Percentiles rank a stretch among this genome's conserved stretches.
Evolutionary conservation across 306 rosid species (phyloP).

Genomic region (Purshia tridentata): DNA sequence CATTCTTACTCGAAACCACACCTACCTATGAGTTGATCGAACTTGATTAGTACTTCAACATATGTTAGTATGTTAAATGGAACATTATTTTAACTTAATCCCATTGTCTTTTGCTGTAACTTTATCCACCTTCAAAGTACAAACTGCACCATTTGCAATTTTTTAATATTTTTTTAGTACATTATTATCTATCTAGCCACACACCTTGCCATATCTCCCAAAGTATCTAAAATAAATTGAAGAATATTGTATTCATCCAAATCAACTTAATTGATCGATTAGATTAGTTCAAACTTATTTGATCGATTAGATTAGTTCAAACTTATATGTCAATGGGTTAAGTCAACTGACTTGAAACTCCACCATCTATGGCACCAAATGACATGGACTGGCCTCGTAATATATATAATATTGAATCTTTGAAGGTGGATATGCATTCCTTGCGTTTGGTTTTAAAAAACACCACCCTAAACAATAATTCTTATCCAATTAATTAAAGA

Average conservation of each 20-base stretch:
- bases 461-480: too few species aligned
- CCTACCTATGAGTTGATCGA: too few species aligned
- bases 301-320: slow-evolving; percentile 12
- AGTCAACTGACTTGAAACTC: background rate
- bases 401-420: background rate
- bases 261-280: slow-evolving; percentile 11
- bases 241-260: background rate
- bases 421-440: background rate
- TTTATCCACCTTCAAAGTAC: background rate
- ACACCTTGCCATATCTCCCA: background rate
- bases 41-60: too few species aligned
- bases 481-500: too few species aligned
- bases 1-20: background rate
- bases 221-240: background rate
- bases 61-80: background rate
- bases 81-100: background rate
- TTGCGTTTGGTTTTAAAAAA: too few species aligned
- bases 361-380: background rate
- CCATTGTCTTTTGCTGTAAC: background rate
- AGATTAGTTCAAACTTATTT: slow-evolving; percentile 9
- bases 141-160: background rate
- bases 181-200: background rate
- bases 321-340: slow-evolving; percentile 17
- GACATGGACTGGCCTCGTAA: background rate
- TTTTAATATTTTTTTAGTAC: background rate